Evolutionary conservation across 2,329 filamentous ascomycete genomes (phyloP).

Genomic region (Diaporthe citriasiana): DNA sequence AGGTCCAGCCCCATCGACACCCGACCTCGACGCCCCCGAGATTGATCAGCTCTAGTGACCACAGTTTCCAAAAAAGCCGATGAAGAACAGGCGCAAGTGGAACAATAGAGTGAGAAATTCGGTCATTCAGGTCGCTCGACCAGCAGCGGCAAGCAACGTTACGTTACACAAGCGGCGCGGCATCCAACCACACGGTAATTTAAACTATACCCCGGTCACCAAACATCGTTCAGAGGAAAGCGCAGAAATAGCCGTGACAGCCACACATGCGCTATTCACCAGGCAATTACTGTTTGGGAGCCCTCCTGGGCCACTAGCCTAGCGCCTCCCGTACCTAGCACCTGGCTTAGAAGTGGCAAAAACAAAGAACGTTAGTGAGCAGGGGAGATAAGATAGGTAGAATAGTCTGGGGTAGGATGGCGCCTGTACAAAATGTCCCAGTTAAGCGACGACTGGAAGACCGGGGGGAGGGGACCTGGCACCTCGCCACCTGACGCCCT

Average conservation of each 20-base stretch:
- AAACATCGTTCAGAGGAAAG: neutral
- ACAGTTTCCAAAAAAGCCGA: neutral
- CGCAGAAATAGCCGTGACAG: neutral
- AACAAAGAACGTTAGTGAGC: neutral
- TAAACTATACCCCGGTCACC: neutral
- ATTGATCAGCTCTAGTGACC: too few species aligned
- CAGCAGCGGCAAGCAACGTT: slow-evolving; percentile 28
- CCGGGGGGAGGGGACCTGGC: too few species aligned
- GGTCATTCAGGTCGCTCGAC: neutral
- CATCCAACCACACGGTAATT: neutral
- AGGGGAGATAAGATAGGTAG: neutral
- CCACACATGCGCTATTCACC: slow-evolving; percentile 1
- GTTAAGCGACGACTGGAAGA: neutral
- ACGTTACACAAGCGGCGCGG: slow-evolving; percentile 7
- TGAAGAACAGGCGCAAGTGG: slow-evolving; percentile 1
- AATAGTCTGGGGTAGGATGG: neutral
- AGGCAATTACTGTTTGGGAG: neutral
- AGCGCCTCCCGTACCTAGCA: neutral
- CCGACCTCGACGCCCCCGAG: neutral
- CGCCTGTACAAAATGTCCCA: neutral
- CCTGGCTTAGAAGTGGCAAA: slow-evolving; percentile 11
- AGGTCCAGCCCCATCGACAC: neutral
- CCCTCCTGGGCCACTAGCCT: neutral
- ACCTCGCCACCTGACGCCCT: neutral
- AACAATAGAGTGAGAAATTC: slow-evolving; percentile 15